These are phyloP conservation scores for Ogataea wickerhamii DNA, from an alignment of 805 yeast genomes.

Conservation along the genomic window DNA sequence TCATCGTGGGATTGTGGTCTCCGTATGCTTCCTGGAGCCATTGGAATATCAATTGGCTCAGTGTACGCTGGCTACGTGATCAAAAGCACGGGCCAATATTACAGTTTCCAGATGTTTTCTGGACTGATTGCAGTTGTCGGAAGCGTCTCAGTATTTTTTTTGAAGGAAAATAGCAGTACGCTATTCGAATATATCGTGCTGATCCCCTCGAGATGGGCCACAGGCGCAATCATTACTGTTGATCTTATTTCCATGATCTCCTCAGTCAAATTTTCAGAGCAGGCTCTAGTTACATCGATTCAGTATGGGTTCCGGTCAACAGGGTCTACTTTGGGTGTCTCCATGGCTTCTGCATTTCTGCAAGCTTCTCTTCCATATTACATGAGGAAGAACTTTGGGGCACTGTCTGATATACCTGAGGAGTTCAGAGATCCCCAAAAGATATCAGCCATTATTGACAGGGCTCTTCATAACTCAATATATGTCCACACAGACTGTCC, in stretches of 20 bases:
- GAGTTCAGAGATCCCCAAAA: slow-evolving; percentile 13
- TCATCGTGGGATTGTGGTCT: slow-evolving; percentile 34
- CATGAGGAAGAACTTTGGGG: slow-evolving; percentile 13
- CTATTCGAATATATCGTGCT: slow-evolving; percentile 42
- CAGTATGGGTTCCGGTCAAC: slow-evolving; percentile 69
- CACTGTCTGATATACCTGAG: slow-evolving; percentile 17
- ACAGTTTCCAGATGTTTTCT: slow-evolving; percentile 40
- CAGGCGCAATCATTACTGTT: slow-evolving; percentile 65
- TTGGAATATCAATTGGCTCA: slow-evolving; percentile 67
- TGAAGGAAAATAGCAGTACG: slow-evolving; percentile 16
- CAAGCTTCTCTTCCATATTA: slow-evolving; percentile 26
- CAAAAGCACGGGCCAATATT: slow-evolving; percentile 64
- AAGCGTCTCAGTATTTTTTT: slow-evolving; percentile 31
- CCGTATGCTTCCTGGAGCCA: slow-evolving; percentile 52
- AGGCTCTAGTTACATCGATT: slow-evolving; percentile 85
- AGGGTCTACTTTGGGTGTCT: slow-evolving; percentile 53
- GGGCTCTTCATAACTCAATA: slow-evolving; percentile 22
- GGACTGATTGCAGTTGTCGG: slow-evolving; percentile 49
- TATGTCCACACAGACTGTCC: slow-evolving; percentile 42
- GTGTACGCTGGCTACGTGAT: slow-evolving; percentile 63
- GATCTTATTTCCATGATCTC: slow-evolving; percentile 73
- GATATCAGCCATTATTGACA: slow-evolving; percentile 10
- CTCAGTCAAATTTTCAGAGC: slow-evolving; percentile 62
- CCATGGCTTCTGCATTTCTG: slow-evolving; percentile 46
- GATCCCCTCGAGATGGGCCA: slow-evolving; percentile 59